Base-by-base conservation (phyloP, 176 grass and related monocot species). In the Puccinellia tenuiflora region DNA sequence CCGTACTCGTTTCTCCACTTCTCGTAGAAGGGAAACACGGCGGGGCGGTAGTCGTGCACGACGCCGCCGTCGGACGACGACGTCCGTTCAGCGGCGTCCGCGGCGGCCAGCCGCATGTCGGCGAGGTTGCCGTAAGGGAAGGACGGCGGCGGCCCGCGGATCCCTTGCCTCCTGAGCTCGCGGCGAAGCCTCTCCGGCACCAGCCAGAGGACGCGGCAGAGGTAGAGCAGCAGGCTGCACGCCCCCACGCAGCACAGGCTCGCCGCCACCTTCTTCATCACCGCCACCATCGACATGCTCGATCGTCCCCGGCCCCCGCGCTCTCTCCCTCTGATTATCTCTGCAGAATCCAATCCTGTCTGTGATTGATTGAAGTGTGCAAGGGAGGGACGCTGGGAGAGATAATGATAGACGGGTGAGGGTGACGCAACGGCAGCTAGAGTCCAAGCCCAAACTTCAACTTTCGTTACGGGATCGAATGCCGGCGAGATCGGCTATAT, bases 1-100 rank as follows among this genome's bases (percentile, higher is more conserved):
- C 96, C 96, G 77, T 95, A 90, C 4, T 88, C 25, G 5, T 88
- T 81, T 50, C 91, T 92, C 92, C 96, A 98, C 21, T 77, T 83
- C 34, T 98, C 96, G 57, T 95, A 98, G 79, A 85, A 86, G 0
- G 96, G 96, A 34, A 98, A 92, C 43, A 98, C 73, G 21, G 77
- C 59, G 1, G 85, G 80, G 39, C 86, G 92, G 84, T 95, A 98
- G 80, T 95, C 91, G 45, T 98, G 96, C 83, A 92, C 82, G 57
- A 98, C 29, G 42, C 2, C 55, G 13, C 4, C 79, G 17, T 0
- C 70, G 55, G n/a, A 5, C 43, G n/a, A 9, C 15, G 34, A 16
- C 26, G 7, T 33, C 42, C 43, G 75, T 20, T 38, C 34, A 0
- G 34, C 38, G 18, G 50, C 56, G 3, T 18, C 73, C 11, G 21